Conservation (phyloP, 1,139 yeast species). For the Debaryomyces udenii region DNA sequence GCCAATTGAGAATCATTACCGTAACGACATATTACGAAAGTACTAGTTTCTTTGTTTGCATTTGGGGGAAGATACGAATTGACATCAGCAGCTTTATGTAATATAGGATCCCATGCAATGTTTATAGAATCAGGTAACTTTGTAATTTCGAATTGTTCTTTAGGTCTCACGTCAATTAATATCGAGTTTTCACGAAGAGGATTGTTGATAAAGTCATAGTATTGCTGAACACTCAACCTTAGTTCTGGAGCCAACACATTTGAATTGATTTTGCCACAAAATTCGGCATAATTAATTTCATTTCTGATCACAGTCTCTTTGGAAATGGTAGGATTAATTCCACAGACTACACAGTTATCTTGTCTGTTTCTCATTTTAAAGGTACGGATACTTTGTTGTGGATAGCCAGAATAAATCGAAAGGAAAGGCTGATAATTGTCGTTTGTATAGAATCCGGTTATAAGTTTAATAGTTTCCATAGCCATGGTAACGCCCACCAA, state of each 20-base stretch:
- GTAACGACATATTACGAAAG: slow-evolving; percentile 71
- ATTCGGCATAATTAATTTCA: slow-evolving; percentile 61
- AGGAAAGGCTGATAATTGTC: slow-evolving; percentile 69
- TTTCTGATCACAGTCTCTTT: slow-evolving; percentile 47
- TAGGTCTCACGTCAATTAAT: slow-evolving; percentile 80
- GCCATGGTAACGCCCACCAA: slow-evolving; percentile 89
- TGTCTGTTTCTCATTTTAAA: slow-evolving; percentile 82
- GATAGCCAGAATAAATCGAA: slow-evolving; percentile 71
- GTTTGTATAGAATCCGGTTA: slow-evolving; percentile 57
- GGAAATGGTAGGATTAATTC: slow-evolving; percentile 53
- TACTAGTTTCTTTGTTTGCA: slow-evolving; percentile 22
- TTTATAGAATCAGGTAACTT: slow-evolving; percentile 62
- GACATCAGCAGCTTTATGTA: slow-evolving; percentile 35
- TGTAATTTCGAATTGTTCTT: slow-evolving; percentile 72
- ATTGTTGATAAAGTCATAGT: slow-evolving; percentile 17
- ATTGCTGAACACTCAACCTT: slow-evolving; percentile 55
- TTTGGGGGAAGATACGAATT: slow-evolving; percentile 27
- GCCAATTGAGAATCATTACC: slow-evolving; percentile 94
- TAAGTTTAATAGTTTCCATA: slow-evolving; percentile 76
- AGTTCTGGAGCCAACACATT: slow-evolving; percentile 42
- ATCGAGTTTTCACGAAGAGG: slow-evolving; percentile 19
- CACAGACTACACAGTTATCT: slow-evolving; percentile 65
- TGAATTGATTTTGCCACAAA: slow-evolving; percentile 68
- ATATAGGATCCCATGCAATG: slow-evolving; percentile 58
- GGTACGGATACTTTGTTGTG: slow-evolving; percentile 66